Evolutionary conservation across 176 grass and related monocot genomes (phyloP).

Genomic region (Panicum miliaceum): DNA sequence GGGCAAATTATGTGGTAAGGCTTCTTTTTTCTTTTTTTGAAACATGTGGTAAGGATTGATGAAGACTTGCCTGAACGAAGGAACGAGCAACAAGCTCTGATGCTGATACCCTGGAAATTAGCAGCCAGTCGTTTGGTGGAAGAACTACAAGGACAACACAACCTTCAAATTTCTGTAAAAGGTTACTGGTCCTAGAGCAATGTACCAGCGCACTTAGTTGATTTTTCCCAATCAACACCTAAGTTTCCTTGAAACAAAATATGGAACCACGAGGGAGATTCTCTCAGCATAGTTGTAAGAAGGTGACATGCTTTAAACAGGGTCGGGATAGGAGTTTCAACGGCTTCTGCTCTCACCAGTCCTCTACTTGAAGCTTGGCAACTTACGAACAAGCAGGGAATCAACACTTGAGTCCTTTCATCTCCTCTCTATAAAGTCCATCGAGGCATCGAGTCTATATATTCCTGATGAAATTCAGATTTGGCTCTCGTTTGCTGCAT

Average conservation of each 20-base stretch:
- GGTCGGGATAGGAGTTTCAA: too few relatives aligned
- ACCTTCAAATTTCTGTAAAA: not conserved
- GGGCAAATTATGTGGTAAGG: not conserved
- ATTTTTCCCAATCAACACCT: not conserved
- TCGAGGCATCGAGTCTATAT: not conserved
- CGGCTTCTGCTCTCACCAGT: too few relatives aligned
- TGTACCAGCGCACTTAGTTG: not conserved
- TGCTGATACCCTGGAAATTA: not conserved
- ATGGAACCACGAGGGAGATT: too few relatives aligned
- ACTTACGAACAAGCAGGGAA: not conserved
- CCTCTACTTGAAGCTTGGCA: too few relatives aligned
- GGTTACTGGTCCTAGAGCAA: not conserved
- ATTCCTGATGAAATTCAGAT: not conserved
- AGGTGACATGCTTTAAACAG: too few relatives aligned
- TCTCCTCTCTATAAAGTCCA: not conserved
- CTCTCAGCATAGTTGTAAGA: too few relatives aligned
- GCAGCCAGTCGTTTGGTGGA: not conserved
- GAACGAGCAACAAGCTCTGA: not conserved
- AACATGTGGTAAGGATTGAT: not conserved
- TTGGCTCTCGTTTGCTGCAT: not conserved
- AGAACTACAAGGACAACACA: not conserved
- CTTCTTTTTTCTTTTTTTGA: not conserved
- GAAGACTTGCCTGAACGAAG: slow-evolving; percentile 6
- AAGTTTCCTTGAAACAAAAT: not conserved
- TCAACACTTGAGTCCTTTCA: not conserved